These are phyloP conservation scores for Evernia prunastri DNA, from an alignment of 495 filamentous ascomycete species.

Conservation along the genomic window DNA sequence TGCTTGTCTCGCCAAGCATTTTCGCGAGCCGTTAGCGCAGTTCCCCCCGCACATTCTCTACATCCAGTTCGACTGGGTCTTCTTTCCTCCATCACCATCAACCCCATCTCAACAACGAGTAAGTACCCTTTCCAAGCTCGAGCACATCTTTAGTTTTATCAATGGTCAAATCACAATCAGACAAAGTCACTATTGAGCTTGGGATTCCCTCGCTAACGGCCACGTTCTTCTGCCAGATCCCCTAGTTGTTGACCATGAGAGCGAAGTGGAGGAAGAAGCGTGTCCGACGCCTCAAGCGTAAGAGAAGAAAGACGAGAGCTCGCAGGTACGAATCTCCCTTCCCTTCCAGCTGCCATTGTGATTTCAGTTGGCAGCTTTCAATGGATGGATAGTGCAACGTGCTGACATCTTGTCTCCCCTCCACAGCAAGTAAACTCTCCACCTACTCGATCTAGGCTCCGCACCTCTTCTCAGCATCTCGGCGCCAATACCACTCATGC, in stretches of 20 bases:
- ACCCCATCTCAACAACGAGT: conserved; percentile 47
- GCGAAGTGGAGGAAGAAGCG: conserved; percentile 99
- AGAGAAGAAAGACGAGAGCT: conserved; percentile 98
- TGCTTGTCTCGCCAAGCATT: not conserved
- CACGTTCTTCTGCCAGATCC: not conserved
- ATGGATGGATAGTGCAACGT: conserved; percentile 10
- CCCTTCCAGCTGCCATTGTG: not conserved
- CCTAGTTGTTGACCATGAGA: conserved; percentile 70
- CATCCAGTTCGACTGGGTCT: conserved; percentile 26
- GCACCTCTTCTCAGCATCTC: conserved; percentile 3
- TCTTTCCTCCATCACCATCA: conserved; percentile 44
- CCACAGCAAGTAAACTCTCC: conserved; percentile 30
- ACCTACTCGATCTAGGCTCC: conserved; percentile 25
- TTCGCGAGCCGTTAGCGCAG: conserved; percentile 15
- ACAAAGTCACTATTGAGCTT: not conserved
- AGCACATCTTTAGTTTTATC: not conserved
- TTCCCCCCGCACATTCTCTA: conserved; percentile 38
- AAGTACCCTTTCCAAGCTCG: not conserved
- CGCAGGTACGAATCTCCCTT: conserved; percentile 58
- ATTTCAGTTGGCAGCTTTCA: not conserved
- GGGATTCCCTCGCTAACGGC: not conserved
- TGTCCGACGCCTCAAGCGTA: conserved; percentile 93
- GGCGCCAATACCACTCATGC: not conserved
- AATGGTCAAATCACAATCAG: not conserved
- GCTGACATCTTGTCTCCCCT: conserved; percentile 3